Evolutionary conservation across 805 yeast species (phyloP).

Genomic region (Candida ovalis): DNA sequence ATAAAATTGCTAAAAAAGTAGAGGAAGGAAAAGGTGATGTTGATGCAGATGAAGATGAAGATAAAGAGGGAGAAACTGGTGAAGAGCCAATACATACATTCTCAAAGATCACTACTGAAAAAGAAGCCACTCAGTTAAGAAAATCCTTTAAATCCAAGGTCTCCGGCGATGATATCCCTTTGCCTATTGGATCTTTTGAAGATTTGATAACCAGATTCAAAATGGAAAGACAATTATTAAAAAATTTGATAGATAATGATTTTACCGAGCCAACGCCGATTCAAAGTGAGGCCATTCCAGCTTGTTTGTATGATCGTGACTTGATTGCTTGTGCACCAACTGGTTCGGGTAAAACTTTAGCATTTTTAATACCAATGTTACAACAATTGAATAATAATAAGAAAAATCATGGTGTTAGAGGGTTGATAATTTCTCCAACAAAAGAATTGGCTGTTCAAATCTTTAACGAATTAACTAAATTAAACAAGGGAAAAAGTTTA

Average conservation of each 20-base stretch:
- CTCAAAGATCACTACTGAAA: constrained; percentile 41
- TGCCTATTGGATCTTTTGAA: constrained; percentile 86
- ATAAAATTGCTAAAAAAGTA: constrained; percentile 16
- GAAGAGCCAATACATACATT: background rate
- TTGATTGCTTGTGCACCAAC: constrained; percentile 95
- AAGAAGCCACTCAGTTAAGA: constrained; percentile 62
- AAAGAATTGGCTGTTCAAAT: constrained; percentile 91
- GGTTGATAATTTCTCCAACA: constrained; percentile 87
- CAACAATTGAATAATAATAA: constrained; percentile 37
- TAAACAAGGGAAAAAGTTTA: constrained; percentile 54
- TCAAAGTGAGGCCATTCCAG: constrained; percentile 87
- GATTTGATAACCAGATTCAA: constrained; percentile 70
- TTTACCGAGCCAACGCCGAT: constrained; percentile 89
- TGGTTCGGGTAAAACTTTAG: constrained; percentile 96
- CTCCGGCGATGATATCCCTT: constrained; percentile 81
- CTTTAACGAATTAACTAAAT: constrained; percentile 57
- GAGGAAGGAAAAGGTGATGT: constrained; percentile 29
- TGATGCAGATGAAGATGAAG: constrained; percentile 25
- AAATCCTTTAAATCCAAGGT: constrained; percentile 63
- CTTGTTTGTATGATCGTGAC: constrained; percentile 65
- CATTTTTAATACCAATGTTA: constrained; percentile 79
- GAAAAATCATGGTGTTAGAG: constrained; percentile 54
- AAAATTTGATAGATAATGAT: constrained; percentile 62
- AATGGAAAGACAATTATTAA: constrained; percentile 52
- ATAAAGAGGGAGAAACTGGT: no score